Conservation (phyloP, 2,329 filamentous ascomycete genomes). For the Fonsecaea nubica region DNA sequence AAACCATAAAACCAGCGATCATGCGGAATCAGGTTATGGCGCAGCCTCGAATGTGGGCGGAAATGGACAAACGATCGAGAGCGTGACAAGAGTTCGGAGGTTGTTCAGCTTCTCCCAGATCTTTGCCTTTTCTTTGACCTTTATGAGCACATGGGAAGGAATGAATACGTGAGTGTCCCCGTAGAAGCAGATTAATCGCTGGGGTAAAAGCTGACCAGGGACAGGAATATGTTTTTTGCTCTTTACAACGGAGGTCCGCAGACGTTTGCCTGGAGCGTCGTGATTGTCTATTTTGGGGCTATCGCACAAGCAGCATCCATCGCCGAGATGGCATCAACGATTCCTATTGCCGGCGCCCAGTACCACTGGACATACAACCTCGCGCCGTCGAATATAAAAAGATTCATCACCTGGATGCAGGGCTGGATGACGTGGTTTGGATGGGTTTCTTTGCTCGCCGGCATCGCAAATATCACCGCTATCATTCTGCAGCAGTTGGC, state of each 20-base stretch:
- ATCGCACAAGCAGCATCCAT: conserved; percentile 13
- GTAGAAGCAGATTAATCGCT: too few relatives aligned
- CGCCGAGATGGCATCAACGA: conserved; percentile 11
- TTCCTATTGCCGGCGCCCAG: conserved; percentile 9
- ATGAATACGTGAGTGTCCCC: conserved; percentile 10
- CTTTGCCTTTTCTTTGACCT: conserved; percentile 14
- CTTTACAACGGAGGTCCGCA: conserved; percentile 15
- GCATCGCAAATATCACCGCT: conserved; percentile 11
- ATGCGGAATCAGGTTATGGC: not conserved
- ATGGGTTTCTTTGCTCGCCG: conserved; percentile 15
- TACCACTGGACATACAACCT: conserved; percentile 15
- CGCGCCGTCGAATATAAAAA: conserved; percentile 1
- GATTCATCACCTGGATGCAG: conserved; percentile 17
- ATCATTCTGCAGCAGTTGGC: conserved; percentile 14
- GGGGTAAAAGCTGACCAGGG: not conserved
- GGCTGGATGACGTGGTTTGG: conserved; percentile 17
- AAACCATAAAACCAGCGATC: not conserved
- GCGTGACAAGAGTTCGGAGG: conserved; percentile 13
- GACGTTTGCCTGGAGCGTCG: conserved; percentile 13
- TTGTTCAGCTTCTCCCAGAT: conserved; percentile 16
- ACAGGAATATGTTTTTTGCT: conserved; percentile 14
- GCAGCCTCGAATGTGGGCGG: not conserved
- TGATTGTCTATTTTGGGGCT: conserved; percentile 13
- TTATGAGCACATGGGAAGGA: conserved; percentile 15
- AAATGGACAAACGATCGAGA: conserved; percentile 5